These are phyloP conservation scores for Penicillium salamii DNA, from an alignment of 495 filamentous ascomycete species.

Conservation along the genomic window DNA sequence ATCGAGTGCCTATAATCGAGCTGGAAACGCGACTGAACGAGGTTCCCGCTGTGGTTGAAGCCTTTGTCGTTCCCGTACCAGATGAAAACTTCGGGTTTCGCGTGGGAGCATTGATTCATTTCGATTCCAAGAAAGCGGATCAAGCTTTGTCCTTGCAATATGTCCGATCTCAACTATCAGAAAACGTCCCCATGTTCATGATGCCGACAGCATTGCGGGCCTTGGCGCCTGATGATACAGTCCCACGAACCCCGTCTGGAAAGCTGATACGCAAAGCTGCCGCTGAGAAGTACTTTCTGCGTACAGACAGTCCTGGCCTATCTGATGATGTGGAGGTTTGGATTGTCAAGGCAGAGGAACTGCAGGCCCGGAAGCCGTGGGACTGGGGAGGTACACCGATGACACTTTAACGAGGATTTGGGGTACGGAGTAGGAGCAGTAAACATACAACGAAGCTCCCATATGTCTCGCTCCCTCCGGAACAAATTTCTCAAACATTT, in stretches of 20 bases:
- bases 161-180: not conserved
- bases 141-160: not conserved
- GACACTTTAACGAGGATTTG: no score
- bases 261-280: not conserved
- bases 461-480: no score
- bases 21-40: not conserved
- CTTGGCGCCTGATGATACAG: not conserved
- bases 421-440: no score
- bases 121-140: not conserved
- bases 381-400: not conserved
- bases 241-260: not conserved
- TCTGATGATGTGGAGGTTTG: not conserved
- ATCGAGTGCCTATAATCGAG: not conserved
- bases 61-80: not conserved
- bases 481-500: no score
- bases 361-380: not conserved
- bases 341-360: not conserved
- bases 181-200: not conserved
- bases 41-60: not conserved
- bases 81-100: not conserved
- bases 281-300: not conserved
- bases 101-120: not conserved
- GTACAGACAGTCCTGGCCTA: not conserved
- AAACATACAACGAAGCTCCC: no score
- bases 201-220: not conserved